Evolutionary conservation across 768 basidiomycete genomes (phyloP).

Genomic region (Termitomyces sp.): DNA sequence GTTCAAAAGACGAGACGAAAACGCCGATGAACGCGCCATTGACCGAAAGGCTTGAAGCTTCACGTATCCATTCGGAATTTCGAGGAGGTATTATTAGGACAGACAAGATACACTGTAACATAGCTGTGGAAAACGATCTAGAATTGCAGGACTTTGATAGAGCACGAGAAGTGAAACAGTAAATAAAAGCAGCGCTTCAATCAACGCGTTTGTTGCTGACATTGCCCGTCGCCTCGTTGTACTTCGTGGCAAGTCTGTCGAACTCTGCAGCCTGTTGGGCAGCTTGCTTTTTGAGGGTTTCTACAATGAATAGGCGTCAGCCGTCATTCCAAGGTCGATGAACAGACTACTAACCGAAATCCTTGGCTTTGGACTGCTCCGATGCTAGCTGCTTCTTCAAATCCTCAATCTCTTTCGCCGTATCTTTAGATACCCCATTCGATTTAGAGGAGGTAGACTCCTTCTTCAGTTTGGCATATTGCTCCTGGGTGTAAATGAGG

Average conservation of each 20-base stretch:
- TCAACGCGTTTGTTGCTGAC: constrained; percentile 63
- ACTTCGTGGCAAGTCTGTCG: constrained; percentile 76
- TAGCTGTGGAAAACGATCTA: background rate
- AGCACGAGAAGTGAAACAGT: background rate
- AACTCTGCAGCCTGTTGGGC: constrained; percentile 76
- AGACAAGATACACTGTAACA: constrained; percentile 1
- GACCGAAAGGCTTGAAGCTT: background rate
- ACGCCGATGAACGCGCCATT: background rate
- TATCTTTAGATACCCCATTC: constrained; percentile 31
- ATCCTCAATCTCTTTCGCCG: constrained; percentile 57
- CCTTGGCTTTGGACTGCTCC: constrained; percentile 56
- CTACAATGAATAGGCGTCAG: constrained; percentile 32
- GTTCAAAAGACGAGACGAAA: background rate
- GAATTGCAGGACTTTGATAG: background rate
- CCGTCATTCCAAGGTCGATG: background rate
- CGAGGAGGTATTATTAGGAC: background rate
- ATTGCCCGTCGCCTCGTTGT: constrained; percentile 66
- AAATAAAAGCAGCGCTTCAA: constrained; percentile 24
- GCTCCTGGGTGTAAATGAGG: constrained; percentile 86
- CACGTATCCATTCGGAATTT: background rate
- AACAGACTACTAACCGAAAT: constrained; percentile 48
- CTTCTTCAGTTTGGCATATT: constrained; percentile 81
- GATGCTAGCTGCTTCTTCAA: constrained; percentile 67
- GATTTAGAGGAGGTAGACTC: constrained; percentile 26
- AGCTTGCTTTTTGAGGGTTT: constrained; percentile 81